A percentile compares a stretch with the other conserved stretches of the same genome.
These are phyloP conservation scores for Triticum timopheevii DNA, from an alignment of 176 grass and related monocot genomes.

Conservation along the genomic window DNA sequence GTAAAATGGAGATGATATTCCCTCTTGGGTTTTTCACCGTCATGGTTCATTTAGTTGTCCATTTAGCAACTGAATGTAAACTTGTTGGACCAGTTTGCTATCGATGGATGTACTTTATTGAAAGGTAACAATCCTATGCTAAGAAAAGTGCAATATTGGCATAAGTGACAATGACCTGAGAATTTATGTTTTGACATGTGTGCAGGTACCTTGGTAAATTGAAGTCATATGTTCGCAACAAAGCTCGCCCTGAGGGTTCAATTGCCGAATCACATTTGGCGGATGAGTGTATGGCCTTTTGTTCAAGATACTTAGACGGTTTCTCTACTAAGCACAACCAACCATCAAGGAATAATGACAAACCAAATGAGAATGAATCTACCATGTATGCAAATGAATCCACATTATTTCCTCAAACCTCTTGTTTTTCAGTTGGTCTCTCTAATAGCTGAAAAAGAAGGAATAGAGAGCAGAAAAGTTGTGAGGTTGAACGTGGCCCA, in stretches of 20 bases:
- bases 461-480: no score
- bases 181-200: background rate
- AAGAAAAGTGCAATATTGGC: background rate
- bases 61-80: background rate
- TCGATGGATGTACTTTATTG: constrained; percentile 24
- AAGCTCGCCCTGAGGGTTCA: constrained; percentile 3
- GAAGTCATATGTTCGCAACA: constrained; percentile 26
- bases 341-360: no score
- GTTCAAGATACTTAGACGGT: background rate
- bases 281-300: constrained; percentile 2
- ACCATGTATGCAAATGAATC: no score
- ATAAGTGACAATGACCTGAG: background rate
- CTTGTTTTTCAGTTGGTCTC: no score
- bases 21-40: constrained; percentile 9
- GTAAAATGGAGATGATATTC: constrained; percentile 16
- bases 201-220: background rate
- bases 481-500: no score
- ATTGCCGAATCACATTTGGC: background rate
- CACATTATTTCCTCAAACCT: no score
- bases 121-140: background rate
- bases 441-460: no score
- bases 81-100: background rate
- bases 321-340: no score
- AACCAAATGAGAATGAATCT: no score
- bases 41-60: constrained; percentile 26